Base-by-base conservation (phyloP, 257 asterid species). In the Rauvolfia tetraphylla region DNA sequence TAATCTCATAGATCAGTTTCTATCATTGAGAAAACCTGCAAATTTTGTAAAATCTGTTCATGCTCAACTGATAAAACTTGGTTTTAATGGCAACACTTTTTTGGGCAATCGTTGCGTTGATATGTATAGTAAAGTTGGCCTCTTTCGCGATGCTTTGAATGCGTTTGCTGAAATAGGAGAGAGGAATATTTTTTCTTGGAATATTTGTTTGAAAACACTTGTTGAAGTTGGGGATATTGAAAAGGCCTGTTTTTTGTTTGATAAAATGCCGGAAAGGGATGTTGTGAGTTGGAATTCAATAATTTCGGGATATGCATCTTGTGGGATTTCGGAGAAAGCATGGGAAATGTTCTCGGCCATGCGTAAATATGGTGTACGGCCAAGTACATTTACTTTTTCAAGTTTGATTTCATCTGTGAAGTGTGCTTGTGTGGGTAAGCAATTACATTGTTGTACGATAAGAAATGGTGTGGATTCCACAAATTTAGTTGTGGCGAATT, bases 281-380 rank as follows among this genome's bases (percentile, higher is more conserved):
- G 84, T 76, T 54, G 96, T 91, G 76, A 88, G 93, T 83, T 89
- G 91, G 89, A 91, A 91, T 61, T 84, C 96, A 4, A 80, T 91
- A 58, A 84, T 91, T 78, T 88, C 92, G 9, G 96, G 89, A 68
- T 91, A 83, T 74, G 70, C 83, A 73, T 78, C 83, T 17, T 41
- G 34, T 75, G 92, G 92, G 65, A 51, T 81, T 71, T 72, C 46
- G 25, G 86, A 84, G 63, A 39, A 63, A 66, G 90, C 87, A 15
- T 76, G 87, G 86, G 86, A 74, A 38, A 0, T 82, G 18, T 91
- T 91, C 76, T 41, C 81, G 14, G 87, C 79, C 48, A 89, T 91
- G 96, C 82, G 56, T 25, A 63, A 73, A 41, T 15, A 14, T 77
- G 82, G 84, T 29, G 62, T 87, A 66, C 87, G 88, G 82, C 93